Percentiles rank a stretch among this genome's conserved stretches.
Conservation (phyloP, 352 stramenopile species). For the Globisporangium okanoganense region DNA sequence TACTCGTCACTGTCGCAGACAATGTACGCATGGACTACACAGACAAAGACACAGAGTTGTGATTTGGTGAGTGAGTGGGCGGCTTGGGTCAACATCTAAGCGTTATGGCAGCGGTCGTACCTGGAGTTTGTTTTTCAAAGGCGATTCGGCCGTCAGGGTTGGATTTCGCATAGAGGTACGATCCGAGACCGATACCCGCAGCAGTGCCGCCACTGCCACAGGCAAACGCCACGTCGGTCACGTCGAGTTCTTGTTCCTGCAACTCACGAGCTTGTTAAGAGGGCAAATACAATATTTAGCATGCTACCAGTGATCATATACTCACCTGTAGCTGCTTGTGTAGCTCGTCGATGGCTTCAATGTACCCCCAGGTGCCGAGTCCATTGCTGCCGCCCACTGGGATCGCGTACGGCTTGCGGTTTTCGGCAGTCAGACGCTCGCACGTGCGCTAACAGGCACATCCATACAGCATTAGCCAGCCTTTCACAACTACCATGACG, state of each 20-base stretch:
- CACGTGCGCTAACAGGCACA: conserved; percentile 39
- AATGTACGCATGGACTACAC: conserved; percentile 69
- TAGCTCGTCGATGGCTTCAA: conserved; percentile 90
- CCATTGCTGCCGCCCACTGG: conserved; percentile 90
- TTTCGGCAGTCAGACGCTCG: conserved; percentile 48
- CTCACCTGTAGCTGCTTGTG: conserved; percentile 57
- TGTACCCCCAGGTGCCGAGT: conserved; percentile 92
- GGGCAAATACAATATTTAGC: not conserved
- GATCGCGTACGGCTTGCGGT: conserved; percentile 74
- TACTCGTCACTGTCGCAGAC: conserved; percentile 85
- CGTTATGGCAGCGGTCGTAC: conserved; percentile 7
- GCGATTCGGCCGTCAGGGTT: conserved; percentile 15
- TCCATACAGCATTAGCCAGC: not conserved
- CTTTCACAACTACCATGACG: too few species aligned
- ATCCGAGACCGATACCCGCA: conserved; percentile 69
- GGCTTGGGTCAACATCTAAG: not conserved
- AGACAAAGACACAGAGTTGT: not conserved
- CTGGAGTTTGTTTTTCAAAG: conserved; percentile 34
- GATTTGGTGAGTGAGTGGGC: not conserved
- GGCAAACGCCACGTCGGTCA: conserved; percentile 83
- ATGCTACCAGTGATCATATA: not conserved
- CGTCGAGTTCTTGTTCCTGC: conserved; percentile 42
- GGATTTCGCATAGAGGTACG: conserved; percentile 53
- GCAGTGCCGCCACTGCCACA: conserved; percentile 80
- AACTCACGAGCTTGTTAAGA: not conserved